Percentiles rank a stretch among this genome's conserved stretches.
Conservation (phyloP, 345 rosid species). For the Camelina neglecta region DNA sequence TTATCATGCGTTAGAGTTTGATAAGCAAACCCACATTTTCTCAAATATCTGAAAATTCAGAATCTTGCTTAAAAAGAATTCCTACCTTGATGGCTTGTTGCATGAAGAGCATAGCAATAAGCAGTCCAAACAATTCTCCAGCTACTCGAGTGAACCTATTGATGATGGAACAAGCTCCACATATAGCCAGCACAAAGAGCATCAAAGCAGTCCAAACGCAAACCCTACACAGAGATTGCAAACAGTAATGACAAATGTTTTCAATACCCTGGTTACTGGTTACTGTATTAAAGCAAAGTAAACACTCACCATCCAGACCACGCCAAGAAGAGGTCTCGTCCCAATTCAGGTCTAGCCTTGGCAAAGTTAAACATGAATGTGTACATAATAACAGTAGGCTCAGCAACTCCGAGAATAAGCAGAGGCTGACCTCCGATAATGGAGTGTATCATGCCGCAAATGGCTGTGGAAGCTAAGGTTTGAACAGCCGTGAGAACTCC, state of each 20-base stretch:
- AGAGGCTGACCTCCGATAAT: slow-evolving; percentile 94
- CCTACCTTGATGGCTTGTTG: slow-evolving; percentile 95
- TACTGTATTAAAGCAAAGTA: background rate
- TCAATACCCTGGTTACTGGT: slow-evolving; percentile 4
- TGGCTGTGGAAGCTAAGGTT: slow-evolving; percentile 87
- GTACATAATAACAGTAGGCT: slow-evolving; percentile 98
- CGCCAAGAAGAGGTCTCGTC: slow-evolving; percentile 79
- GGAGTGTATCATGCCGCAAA: slow-evolving; percentile 92
- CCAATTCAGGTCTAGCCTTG: slow-evolving; percentile 82
- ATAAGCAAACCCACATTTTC: slow-evolving; percentile 11
- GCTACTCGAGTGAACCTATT: slow-evolving; percentile 94
- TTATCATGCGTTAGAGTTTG: slow-evolving; percentile 10
- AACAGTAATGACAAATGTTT: slow-evolving; percentile 6
- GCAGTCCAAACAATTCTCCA: slow-evolving; percentile 94
- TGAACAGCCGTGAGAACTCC: slow-evolving; percentile 97
- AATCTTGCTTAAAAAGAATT: slow-evolving; percentile 14
- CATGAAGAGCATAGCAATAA: slow-evolving; percentile 98
- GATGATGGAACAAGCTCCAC: slow-evolving; percentile 97
- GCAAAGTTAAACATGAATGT: slow-evolving; percentile 96
- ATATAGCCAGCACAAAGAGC: slow-evolving; percentile 78
- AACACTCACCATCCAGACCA: slow-evolving; percentile 80
- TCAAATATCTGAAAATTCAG: background rate
- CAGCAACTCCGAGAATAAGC: slow-evolving; percentile 97
- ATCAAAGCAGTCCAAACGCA: slow-evolving; percentile 92
- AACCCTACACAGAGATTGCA: slow-evolving; percentile 59